Percentiles rank a stretch among this genome's conserved stretches.
These are phyloP conservation scores for Multifurca ochricompacta DNA, from an alignment of 768 basidiomycete species.

Conservation along the genomic window DNA sequence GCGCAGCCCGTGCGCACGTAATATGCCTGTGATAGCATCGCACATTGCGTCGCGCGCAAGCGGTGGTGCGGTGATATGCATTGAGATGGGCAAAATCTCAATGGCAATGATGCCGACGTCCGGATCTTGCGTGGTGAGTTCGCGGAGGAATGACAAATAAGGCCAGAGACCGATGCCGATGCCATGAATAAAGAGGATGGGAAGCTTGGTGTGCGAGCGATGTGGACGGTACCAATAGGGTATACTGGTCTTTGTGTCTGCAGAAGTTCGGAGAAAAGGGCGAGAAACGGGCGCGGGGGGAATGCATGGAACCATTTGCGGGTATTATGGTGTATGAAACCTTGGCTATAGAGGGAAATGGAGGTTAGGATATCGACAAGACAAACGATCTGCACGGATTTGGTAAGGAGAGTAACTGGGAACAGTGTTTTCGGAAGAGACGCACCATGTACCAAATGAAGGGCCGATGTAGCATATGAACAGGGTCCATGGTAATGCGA, in stretches of 20 bases:
- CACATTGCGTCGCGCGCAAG: constrained; percentile 36
- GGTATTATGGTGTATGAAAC: constrained; percentile 48
- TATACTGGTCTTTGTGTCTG: constrained; percentile 25
- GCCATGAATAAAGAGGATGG: constrained; percentile 60
- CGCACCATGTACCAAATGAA: constrained; percentile 56
- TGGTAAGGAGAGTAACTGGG: not conserved
- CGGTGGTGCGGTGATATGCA: constrained; percentile 50
- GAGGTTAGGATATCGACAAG: constrained; percentile 41
- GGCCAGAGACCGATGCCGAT: constrained; percentile 63
- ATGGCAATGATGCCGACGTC: constrained; percentile 52
- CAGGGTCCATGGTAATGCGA: constrained; percentile 49
- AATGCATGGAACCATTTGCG: constrained; percentile 36
- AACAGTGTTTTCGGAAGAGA: not conserved
- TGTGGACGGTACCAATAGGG: constrained; percentile 48
- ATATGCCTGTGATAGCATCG: constrained; percentile 35
- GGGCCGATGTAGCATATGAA: constrained; percentile 48
- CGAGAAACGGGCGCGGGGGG: constrained; percentile 42
- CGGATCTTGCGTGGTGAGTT: constrained; percentile 36
- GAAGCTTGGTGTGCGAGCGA: constrained; percentile 37
- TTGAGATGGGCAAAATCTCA: constrained; percentile 53
- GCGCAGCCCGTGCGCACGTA: constrained; percentile 34
- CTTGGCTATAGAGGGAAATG: constrained; percentile 32
- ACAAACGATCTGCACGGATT: constrained; percentile 39
- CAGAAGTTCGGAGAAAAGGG: constrained; percentile 38
- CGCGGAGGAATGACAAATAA: constrained; percentile 44